Evolutionary conservation across 768 basidiomycete genomes (phyloP).

Genomic region (Astraeus odoratus): DNA sequence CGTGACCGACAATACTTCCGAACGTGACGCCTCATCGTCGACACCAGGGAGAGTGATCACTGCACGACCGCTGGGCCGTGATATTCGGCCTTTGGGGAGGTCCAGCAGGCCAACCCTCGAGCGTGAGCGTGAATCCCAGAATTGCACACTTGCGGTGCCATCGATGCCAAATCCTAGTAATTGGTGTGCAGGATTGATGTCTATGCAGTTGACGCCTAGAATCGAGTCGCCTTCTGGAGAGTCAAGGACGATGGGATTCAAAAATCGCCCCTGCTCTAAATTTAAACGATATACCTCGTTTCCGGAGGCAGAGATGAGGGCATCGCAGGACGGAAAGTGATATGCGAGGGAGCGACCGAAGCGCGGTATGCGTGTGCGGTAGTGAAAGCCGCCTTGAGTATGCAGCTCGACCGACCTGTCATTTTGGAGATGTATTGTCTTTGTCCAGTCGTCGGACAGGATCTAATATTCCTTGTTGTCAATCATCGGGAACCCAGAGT

Average conservation of each 20-base stretch:
- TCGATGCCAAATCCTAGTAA: slow-evolving; percentile 86
- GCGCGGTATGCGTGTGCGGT: slow-evolving; percentile 88
- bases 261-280: slow-evolving; percentile 89
- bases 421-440: slow-evolving; percentile 92
- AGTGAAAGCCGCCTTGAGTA: slow-evolving; percentile 89
- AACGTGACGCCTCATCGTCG: slow-evolving; percentile 24
- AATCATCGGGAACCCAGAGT: slow-evolving; percentile 3
- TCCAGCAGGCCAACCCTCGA: slow-evolving; percentile 62
- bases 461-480: slow-evolving; percentile 52
- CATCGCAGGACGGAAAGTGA: slow-evolving; percentile 91
- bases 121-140: slow-evolving; percentile 93
- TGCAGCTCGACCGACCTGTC: slow-evolving; percentile 94
- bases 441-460: slow-evolving; percentile 97
- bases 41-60: slow-evolving; percentile 27
- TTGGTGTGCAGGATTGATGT: slow-evolving; percentile 91
- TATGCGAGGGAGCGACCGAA: slow-evolving; percentile 91
- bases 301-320: slow-evolving; percentile 78
- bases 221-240: slow-evolving; percentile 49
- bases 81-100: slow-evolving; percentile 49
- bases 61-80: slow-evolving; percentile 32
- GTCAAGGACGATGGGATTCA: slow-evolving; percentile 67
- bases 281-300: slow-evolving; percentile 90
- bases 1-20: slow-evolving; percentile 52
- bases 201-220: slow-evolving; percentile 81
- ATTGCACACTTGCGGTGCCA: slow-evolving; percentile 80